Conservation (phyloP, 129 eudicot species). For the Arctium lappa region DNA sequence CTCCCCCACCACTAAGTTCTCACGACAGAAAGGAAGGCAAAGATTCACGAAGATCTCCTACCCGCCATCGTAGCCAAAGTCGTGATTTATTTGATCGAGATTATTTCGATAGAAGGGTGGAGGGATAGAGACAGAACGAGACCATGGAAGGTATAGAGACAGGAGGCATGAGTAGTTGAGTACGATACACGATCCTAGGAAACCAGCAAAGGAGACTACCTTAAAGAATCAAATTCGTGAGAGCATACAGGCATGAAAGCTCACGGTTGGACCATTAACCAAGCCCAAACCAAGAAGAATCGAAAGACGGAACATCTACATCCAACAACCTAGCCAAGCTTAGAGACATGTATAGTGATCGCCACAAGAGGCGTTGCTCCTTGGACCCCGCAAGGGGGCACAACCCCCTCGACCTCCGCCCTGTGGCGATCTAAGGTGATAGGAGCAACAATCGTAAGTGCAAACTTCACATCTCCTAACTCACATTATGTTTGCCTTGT, state of each 20-base stretch:
- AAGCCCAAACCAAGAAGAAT: constrained; percentile 41
- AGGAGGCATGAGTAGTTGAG: constrained; percentile 55
- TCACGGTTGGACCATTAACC: not conserved
- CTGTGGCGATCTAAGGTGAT: too few relatives aligned
- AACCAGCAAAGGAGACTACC: constrained; percentile 41
- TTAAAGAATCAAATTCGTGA: constrained; percentile 50
- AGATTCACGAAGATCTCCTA: constrained; percentile 65
- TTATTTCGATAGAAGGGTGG: constrained; percentile 40
- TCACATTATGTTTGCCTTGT: too few relatives aligned
- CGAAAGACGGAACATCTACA: constrained; percentile 48
- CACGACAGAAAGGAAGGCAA: too few relatives aligned
- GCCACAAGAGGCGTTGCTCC: too few relatives aligned
- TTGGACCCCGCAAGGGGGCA: too few relatives aligned
- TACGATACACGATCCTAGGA: constrained; percentile 39
- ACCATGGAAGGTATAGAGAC: constrained; percentile 24
- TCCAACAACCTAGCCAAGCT: constrained; percentile 87
- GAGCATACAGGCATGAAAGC: constrained; percentile 28
- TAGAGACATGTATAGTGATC: constrained; percentile 77
- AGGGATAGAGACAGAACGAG: constrained; percentile 23
- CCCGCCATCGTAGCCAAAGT: constrained; percentile 63
- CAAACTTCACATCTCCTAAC: too few relatives aligned
- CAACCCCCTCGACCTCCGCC: too few relatives aligned
- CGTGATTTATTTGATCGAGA: constrained; percentile 69
- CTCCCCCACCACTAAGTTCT: too few relatives aligned
- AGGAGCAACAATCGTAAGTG: too few relatives aligned